Conservation (phyloP, 116 monocot species). For the Cymodocea nodosa region DNA sequence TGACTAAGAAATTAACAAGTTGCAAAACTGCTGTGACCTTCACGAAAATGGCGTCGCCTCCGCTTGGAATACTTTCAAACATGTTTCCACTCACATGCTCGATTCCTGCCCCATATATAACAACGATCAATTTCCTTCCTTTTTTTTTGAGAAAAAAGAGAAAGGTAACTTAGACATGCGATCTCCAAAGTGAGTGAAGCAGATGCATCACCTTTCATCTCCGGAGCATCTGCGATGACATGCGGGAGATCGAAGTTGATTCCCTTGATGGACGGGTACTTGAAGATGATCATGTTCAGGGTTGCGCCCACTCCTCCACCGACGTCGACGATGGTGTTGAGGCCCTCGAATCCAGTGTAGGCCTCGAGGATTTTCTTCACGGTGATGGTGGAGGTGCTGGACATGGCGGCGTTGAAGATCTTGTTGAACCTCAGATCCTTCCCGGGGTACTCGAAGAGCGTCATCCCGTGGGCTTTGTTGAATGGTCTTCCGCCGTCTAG, state of each 20-base stretch:
- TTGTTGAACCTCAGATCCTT: conserved; percentile 18
- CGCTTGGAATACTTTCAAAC: neutral
- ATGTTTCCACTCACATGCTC: conserved; percentile 12
- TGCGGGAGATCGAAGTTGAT: conserved; percentile 22
- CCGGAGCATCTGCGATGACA: conserved; percentile 12
- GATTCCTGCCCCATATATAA: neutral
- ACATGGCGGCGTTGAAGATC: conserved; percentile 21
- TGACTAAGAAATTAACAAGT: neutral
- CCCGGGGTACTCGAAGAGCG: conserved; percentile 50
- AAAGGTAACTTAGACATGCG: too few species aligned
- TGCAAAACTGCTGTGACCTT: conserved; percentile 8
- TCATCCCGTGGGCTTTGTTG: conserved; percentile 21
- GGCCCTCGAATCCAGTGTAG: conserved; percentile 14
- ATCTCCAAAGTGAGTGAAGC: too few species aligned
- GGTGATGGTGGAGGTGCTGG: conserved; percentile 15
- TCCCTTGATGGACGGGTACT: conserved; percentile 10
- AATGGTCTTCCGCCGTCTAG: conserved; percentile 17
- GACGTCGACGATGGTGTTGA: conserved; percentile 1
- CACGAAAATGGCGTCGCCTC: conserved; percentile 22
- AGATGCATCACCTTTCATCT: neutral
- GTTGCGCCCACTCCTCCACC: conserved; percentile 1
- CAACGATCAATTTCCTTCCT: too few species aligned
- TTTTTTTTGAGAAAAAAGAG: too few species aligned
- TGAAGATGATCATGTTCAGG: conserved; percentile 13
- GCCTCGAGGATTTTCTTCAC: conserved; percentile 15